Base-by-base conservation (phyloP, 768 basidiomycete genomes). In the Pulveroboletus sp. region DNA sequence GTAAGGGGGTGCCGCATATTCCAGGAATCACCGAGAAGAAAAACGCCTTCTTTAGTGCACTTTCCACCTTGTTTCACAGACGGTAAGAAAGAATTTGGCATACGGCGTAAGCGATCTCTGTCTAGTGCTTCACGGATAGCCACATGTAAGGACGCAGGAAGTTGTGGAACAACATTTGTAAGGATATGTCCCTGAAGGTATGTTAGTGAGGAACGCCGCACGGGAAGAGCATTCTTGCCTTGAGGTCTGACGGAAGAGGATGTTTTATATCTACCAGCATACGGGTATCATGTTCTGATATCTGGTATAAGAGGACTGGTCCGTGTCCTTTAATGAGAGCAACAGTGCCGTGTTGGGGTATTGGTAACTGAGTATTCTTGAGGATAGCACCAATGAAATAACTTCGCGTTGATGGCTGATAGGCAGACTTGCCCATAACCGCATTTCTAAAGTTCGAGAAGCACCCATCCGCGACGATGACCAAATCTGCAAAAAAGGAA, bases 1-100 rank as follows among this genome's bases (percentile, higher is more conserved):
- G 96, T 99, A 18, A 99, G 77, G 2, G 96, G 96, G 68, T 99
- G 96, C 0, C 96, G 89, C 94, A 98, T 98, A 65, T 98, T 99
- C 87, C 92, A 95, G 2, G 95, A 84, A 64, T 98, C 96, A 2
- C 96, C 96, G 31, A 96, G 74, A 54, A 98, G 81, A 50, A 99
- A 71, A 9, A 82, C 82, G 24, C 91, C 90, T 43, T 83, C 77
- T 55, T 81, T 86, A 6, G 65, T 70, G 49, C 58, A 67, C 55
- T 54, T 58, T 15, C 70, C 69, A 9, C 74, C 71, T 63, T 95
- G 94, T 51, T 82, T 73, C 3, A 84, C 74, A 1, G 93, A 71
- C 0, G 96, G 90, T 2, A 99, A 77, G 75, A 89, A 96, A 0
- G 90, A 88, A 66, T 97, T 98, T 30, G 96, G 94, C 94, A 98